Evolutionary conservation across 257 asterid species (phyloP).

Genomic region (Catharanthus roseus): DNA sequence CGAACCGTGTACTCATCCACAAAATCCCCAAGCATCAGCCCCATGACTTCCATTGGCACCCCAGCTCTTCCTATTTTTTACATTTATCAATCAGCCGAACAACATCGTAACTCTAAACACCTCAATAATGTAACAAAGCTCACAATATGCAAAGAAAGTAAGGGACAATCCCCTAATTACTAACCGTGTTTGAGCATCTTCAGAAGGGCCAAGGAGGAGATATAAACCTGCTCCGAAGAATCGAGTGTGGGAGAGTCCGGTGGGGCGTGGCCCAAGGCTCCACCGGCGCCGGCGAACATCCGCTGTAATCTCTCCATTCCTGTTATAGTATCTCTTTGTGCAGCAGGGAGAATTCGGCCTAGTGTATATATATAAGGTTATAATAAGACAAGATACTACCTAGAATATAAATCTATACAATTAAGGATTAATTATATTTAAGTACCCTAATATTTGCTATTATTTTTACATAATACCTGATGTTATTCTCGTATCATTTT

Average conservation of each 20-base stretch:
- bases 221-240: slow-evolving; percentile 88
- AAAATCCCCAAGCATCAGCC: slow-evolving; percentile 89
- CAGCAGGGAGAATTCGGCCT: too few species aligned
- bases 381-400: too few species aligned
- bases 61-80: slow-evolving; percentile 69
- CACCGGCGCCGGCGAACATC: slow-evolving; percentile 95
- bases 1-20: slow-evolving; percentile 95
- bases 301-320: slow-evolving; percentile 87
- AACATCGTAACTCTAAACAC: slow-evolving; percentile 21
- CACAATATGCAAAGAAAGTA: not conserved
- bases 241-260: slow-evolving; percentile 89
- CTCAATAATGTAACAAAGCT: not conserved
- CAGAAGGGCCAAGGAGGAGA: slow-evolving; percentile 84
- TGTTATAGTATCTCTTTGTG: not conserved
- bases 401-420: too few species aligned
- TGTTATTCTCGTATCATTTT: too few species aligned
- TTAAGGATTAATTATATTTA: too few species aligned
- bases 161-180: slow-evolving; percentile 42
- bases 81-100: slow-evolving; percentile 7
- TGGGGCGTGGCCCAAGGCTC: slow-evolving; percentile 82
- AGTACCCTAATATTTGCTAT: too few species aligned
- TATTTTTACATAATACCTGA: too few species aligned
- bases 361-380: too few species aligned
- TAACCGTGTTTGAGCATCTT: slow-evolving; percentile 96
- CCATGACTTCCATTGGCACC: slow-evolving; percentile 99